Conservation (phyloP, 2,329 filamentous ascomycete species). For the Aspergillus sp. region DNA sequence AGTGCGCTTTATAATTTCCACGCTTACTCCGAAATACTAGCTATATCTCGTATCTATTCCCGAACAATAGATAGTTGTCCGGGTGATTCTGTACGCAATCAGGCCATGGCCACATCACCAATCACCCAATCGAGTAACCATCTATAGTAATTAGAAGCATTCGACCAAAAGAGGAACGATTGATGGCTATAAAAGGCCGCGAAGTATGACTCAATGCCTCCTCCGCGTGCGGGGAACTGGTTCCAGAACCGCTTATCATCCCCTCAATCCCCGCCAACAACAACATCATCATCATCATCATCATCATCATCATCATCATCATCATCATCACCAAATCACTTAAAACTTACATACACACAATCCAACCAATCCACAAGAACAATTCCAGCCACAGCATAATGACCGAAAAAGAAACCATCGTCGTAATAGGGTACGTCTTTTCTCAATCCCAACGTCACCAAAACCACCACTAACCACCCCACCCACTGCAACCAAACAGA, state of each 20-base stretch:
- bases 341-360: neutral
- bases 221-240: too few relatives aligned
- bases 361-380: neutral
- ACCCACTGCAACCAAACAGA: constrained; percentile 22
- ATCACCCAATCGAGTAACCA: too few relatives aligned
- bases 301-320: too few relatives aligned
- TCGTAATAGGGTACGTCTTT: constrained; percentile 38
- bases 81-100: neutral
- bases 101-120: neutral
- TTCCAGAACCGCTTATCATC: too few relatives aligned
- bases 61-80: neutral
- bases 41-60: neutral
- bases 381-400: constrained; percentile 14
- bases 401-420: constrained; percentile 34
- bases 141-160: too few relatives aligned
- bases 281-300: too few relatives aligned
- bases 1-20: neutral
- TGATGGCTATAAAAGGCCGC: too few relatives aligned
- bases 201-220: too few relatives aligned
- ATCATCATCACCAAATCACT: neutral
- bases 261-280: neutral
- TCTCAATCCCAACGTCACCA: neutral
- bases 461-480: constrained; percentile 10
- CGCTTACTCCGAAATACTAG: neutral
- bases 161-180: too few relatives aligned